These are phyloP conservation scores for Diutina rugosa DNA, from an alignment of 1,139 yeast genomes.

Conservation along the genomic window DNA sequence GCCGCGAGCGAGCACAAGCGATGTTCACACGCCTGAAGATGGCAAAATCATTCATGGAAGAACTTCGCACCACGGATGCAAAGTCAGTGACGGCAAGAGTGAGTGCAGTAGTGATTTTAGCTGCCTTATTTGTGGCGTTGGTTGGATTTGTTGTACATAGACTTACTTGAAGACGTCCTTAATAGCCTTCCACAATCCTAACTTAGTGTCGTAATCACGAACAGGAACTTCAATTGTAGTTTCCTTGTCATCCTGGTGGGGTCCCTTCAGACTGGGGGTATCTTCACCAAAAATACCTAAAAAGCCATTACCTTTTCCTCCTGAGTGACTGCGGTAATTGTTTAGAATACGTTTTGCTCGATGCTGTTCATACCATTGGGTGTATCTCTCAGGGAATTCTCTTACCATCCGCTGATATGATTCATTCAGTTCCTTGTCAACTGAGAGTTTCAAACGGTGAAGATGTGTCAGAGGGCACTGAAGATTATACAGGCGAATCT, in stretches of 20 bases:
- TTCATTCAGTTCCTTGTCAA: conserved; percentile 36
- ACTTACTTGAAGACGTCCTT: background rate
- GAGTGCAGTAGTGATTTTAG: background rate
- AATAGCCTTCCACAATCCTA: conserved; percentile 1
- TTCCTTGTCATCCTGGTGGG: background rate
- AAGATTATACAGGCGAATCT: conserved; percentile 59
- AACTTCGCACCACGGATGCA: background rate
- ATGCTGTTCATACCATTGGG: conserved; percentile 1
- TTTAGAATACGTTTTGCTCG: background rate
- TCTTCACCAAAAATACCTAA: background rate
- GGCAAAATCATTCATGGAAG: background rate
- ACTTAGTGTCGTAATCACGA: background rate
- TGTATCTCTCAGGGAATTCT: conserved; percentile 1
- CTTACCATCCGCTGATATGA: conserved; percentile 3
- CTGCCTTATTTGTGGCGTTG: background rate
- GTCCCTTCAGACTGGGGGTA: background rate
- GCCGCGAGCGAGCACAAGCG: background rate
- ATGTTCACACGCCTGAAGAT: background rate
- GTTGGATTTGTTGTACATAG: background rate
- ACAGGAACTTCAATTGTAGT: background rate
- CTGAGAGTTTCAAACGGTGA: conserved; percentile 49
- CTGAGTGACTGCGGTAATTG: background rate
- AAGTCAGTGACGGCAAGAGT: background rate
- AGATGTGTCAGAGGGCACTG: conserved; percentile 65
- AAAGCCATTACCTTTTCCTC: background rate